These are phyloP conservation scores for Gymnopus androsaceus DNA, from an alignment of 1,284 basidiomycete genomes.

Conservation along the genomic window DNA sequence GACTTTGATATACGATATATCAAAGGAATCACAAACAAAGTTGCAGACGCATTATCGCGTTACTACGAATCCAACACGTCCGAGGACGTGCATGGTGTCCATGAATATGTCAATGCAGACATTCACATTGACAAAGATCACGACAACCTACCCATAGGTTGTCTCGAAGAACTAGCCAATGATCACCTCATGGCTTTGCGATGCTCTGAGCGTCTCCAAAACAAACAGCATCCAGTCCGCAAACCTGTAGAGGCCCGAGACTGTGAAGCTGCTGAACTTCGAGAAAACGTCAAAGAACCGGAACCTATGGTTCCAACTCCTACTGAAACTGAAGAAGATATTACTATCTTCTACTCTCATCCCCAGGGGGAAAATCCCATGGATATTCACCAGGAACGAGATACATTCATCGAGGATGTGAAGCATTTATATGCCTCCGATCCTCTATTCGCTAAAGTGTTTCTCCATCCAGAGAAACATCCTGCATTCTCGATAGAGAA, in stretches of 20 bases:
- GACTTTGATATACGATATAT: slow-evolving; percentile 30
- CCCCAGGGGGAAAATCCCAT: background rate
- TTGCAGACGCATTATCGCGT: slow-evolving; percentile 32
- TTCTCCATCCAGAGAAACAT: slow-evolving; percentile 7
- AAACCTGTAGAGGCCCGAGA: background rate
- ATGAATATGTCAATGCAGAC: slow-evolving; percentile 22
- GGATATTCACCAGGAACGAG: background rate
- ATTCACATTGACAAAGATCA: slow-evolving; percentile 25
- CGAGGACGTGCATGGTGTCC: slow-evolving; percentile 13
- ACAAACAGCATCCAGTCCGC: background rate
- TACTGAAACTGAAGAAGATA: background rate
- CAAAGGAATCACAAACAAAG: slow-evolving; percentile 27
- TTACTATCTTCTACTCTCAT: background rate
- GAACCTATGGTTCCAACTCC: too few species aligned
- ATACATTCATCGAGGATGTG: background rate
- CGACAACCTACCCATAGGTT: slow-evolving; percentile 20
- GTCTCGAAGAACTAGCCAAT: slow-evolving; percentile 15
- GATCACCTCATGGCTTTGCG: background rate
- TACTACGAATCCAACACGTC: slow-evolving; percentile 27
- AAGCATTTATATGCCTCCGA: slow-evolving; percentile 6
- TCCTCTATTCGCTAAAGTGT: slow-evolving; percentile 12
- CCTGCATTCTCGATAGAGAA: slow-evolving; percentile 2
- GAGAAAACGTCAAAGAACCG: background rate
- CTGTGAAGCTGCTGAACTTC: slow-evolving; percentile 10
- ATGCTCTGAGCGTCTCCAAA: background rate